Base-by-base conservation (phyloP, 768 basidiomycete species). In the Mycena sanguinolenta region DNA sequence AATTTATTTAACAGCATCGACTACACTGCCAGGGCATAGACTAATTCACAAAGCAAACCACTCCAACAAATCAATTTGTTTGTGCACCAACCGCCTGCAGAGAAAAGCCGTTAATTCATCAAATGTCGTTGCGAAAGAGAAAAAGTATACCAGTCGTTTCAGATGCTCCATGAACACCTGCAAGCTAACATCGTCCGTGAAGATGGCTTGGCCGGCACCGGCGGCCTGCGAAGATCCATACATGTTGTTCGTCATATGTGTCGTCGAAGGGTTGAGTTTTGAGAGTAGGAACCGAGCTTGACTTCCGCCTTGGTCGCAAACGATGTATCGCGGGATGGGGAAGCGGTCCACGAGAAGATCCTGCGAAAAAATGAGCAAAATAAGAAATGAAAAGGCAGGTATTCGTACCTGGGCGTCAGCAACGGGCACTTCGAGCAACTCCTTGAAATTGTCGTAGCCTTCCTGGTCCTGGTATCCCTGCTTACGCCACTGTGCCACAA, bases 401-500 rank as follows among this genome's bases (percentile, higher is more conserved):
- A 25, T 52, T 71, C 83, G 50, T 74, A 93, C 93, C 85, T 95
- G 95, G 36, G 98, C 98, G 80, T 99, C 98, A 23, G 85, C 88
- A 44, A 94, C 89, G 5, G 98, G 98, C 3, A 89, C 82, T 76
- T 95, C 94, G 19, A 99, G 87, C 54, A 99, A 85, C 78, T 97
- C 96, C 76, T 96, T 97, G 83, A 99, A 94, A 82, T 99, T 99
- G 82, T 99, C 98, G 76, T 99, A 98, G 39, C 96, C 97, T 79
- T 98, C 97, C 82, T 98, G 97, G 0, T 99, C 97, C 77, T 99
- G 98, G 77, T 99, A 99, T 0, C 96, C 97, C 14, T 95, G 94
- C 81, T 99, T 99, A 59, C 97, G 90, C 98, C 98, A 99, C 79
- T 96, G 93, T 0, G 98, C 97, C 57, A 99, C 88, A 25, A 95